Conservation (phyloP, 768 basidiomycete genomes). For the Trametes cingulata region DNA sequence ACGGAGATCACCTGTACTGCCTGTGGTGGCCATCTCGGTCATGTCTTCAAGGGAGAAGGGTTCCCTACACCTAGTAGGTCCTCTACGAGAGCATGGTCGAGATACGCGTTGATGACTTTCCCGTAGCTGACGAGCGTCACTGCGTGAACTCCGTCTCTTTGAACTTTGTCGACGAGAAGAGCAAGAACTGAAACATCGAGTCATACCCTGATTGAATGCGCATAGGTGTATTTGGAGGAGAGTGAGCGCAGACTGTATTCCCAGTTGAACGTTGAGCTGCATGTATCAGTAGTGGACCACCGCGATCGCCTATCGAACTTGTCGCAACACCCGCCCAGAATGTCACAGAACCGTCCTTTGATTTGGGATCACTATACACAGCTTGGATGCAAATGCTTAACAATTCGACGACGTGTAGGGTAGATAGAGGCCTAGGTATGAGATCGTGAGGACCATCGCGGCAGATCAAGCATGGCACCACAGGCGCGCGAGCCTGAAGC, state of each 20-base stretch:
- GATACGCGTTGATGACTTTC: background rate
- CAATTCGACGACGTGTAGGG: constrained; percentile 14
- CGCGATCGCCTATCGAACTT: background rate
- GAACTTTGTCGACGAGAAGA: constrained; percentile 61
- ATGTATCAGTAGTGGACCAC: constrained; percentile 7
- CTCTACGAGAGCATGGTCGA: background rate
- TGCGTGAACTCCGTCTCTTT: constrained; percentile 90
- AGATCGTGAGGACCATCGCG: constrained; percentile 13
- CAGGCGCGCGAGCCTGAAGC: background rate
- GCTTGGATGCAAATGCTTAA: constrained; percentile 13
- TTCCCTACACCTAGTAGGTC: constrained; percentile 73
- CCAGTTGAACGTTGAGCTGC: background rate
- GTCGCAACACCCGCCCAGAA: background rate
- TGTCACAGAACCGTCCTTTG: background rate
- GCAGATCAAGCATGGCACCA: constrained; percentile 5
- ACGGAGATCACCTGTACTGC: constrained; percentile 89
- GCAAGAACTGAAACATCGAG: constrained; percentile 10
- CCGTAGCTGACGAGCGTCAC: constrained; percentile 78
- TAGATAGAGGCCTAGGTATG: constrained; percentile 10
- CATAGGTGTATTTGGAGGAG: background rate
- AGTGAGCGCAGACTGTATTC: constrained; percentile 11
- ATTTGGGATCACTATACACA: constrained; percentile 16
- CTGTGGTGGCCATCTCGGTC: constrained; percentile 92
- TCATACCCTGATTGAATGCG: background rate
- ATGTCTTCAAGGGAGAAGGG: constrained; percentile 94